Base-by-base conservation (phyloP, 768 basidiomycete species). In the Boletus rufocinnamomeus region DNA sequence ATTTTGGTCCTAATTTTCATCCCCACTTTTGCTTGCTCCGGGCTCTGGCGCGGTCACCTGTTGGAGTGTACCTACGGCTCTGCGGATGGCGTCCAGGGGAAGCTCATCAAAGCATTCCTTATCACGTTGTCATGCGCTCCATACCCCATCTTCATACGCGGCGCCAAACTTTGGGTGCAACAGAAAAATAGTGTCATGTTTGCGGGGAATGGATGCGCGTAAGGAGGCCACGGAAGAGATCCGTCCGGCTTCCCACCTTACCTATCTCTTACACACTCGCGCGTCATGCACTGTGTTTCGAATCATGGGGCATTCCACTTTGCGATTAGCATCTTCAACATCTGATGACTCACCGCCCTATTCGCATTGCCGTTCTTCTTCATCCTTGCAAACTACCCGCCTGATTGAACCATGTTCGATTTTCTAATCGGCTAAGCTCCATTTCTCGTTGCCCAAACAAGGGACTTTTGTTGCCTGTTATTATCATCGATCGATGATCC, bases 181-280 rank as follows among this genome's bases (percentile, higher is more conserved):
- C 48, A 37, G 32, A 54, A 23, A 17, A 6, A 11, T 37, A 3
- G 23, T 1, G 11, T 6, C 38, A 6, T 5, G 19, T 25, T 48
- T 47, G 40, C 14, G 40, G 35, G 16, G 17, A 10, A 16, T 41
- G 27, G 25, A 45, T 32, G 23, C 14, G 34, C 27, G 9, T 37
- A 47, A 37, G 52, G 27, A n/a, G 25, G 37, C 13, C 34, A 54
- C 66, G 70, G 68, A 66, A 63, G 48, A 70, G 67, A 67, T 69
- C 69, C 69, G 69, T 51, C 69, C 69, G 64, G 49, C 35, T 57
- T 60, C 48, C 11, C 44, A 25, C 56, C 23, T 32, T 45, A 19
- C 37, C 25, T 30, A 41, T 56, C 34, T 25, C 40, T 56, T 56
- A 27, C 25, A 28, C 50, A 27, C 25, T 54, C 41, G 25, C 37